phyloP scores from a whole-genome alignment of 2,329 filamentous ascomycete species.

The Torrubiellomyces zombiae region DNA sequence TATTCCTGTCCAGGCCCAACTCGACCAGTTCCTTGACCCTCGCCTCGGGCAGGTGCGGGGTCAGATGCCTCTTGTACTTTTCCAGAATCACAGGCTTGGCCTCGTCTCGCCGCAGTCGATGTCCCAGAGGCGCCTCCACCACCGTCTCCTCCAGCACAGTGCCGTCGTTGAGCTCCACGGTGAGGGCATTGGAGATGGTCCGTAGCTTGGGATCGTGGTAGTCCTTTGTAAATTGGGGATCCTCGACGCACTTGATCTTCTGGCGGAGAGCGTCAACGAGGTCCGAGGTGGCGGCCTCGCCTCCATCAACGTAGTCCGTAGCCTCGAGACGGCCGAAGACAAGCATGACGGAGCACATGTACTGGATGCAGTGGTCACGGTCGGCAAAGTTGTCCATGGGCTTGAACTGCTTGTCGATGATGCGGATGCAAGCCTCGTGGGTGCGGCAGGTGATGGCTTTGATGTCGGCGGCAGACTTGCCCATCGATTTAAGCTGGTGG shows the following conservation, averaged over 20 bases:
- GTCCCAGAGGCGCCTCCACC: constrained; percentile 87
- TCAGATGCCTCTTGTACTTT: constrained; percentile 89
- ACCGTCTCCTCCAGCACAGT: constrained; percentile 80
- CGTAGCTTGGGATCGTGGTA: constrained; percentile 90
- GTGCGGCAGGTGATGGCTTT: constrained; percentile 87
- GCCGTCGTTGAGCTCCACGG: constrained; percentile 86
- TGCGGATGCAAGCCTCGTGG: constrained; percentile 94
- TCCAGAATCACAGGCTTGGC: constrained; percentile 92
- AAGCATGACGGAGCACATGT: constrained; percentile 97
- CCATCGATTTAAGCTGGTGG: constrained; percentile 63
- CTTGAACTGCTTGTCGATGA: constrained; percentile 99
- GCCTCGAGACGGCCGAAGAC: constrained; percentile 87
- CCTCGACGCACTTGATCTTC: constrained; percentile 92
- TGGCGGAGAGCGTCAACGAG: constrained; percentile 83
- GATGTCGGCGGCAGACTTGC: constrained; percentile 88
- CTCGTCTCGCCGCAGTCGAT: constrained; percentile 81
- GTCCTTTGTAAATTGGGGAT: constrained; percentile 82
- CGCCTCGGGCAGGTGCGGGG: constrained; percentile 60
- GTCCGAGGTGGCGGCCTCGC: constrained; percentile 77
- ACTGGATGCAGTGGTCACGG: constrained; percentile 98
- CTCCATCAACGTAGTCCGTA: constrained; percentile 81
- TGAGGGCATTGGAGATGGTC: constrained; percentile 93
- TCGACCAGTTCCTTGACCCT: constrained; percentile 72
- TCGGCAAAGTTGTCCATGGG: constrained; percentile 99
- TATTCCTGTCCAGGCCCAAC: constrained; percentile 57